These are phyloP conservation scores for Aspergillus sergii DNA, from an alignment of 2,329 filamentous ascomycete genomes.

Conservation along the genomic window DNA sequence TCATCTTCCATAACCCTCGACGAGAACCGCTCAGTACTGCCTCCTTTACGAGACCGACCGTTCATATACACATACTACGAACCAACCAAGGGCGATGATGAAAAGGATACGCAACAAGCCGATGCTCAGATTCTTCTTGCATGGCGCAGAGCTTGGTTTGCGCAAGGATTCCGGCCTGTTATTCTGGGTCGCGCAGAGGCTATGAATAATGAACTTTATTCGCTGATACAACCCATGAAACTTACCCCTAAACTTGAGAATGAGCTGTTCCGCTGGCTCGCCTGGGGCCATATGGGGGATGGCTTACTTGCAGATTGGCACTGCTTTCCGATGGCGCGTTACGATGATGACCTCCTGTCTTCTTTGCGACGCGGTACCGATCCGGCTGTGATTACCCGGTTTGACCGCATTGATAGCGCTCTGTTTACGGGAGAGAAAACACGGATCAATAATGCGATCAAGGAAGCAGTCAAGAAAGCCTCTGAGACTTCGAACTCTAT, in stretches of 20 bases:
- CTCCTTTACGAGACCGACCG: conserved; percentile 69
- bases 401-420: conserved; percentile 69
- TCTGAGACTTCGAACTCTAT: conserved; percentile 63
- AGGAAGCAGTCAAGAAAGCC: conserved; percentile 59
- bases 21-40: conserved; percentile 80
- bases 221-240: conserved; percentile 62
- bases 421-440: conserved; percentile 72
- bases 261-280: conserved; percentile 82
- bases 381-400: conserved; percentile 68
- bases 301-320: conserved; percentile 78
- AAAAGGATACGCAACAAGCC: conserved; percentile 63
- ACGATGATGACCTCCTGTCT: conserved; percentile 70
- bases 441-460: conserved; percentile 65
- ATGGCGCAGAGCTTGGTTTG: conserved; percentile 95
- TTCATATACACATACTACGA: conserved; percentile 93
- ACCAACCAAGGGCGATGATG: conserved; percentile 63
- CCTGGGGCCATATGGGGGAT: conserved; percentile 88
- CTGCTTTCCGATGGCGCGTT: conserved; percentile 80
- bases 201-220: conserved; percentile 77
- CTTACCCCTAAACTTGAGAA: conserved; percentile 64
- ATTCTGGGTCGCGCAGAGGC: conserved; percentile 80
- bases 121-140: conserved; percentile 79
- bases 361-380: conserved; percentile 77
- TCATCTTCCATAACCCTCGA: conserved; percentile 79
- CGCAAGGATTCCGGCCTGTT: conserved; percentile 83